Evolutionary conservation across 2,329 filamentous ascomycete genomes (phyloP).

Genomic region (Aspergillus hiratsukae): DNA sequence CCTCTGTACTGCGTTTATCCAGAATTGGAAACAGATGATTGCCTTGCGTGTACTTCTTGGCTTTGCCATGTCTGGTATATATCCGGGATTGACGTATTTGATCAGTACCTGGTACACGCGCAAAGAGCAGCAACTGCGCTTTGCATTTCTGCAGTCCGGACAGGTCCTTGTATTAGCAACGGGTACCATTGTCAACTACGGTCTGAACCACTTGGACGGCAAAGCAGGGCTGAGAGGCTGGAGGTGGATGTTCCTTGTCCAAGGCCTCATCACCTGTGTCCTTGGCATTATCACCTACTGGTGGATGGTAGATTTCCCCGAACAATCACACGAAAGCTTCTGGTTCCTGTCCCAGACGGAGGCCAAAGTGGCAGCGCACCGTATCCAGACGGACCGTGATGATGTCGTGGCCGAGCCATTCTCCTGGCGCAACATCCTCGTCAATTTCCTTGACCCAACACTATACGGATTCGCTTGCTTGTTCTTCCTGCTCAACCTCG

Average conservation of each 20-base stretch:
- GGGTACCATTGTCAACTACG: slow-evolving; percentile 64
- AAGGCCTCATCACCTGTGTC: slow-evolving; percentile 57
- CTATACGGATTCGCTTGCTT: slow-evolving; percentile 61
- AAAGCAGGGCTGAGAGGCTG: slow-evolving; percentile 55
- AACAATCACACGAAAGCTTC: slow-evolving; percentile 54
- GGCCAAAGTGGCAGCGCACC: slow-evolving; percentile 50
- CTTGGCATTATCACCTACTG: slow-evolving; percentile 60
- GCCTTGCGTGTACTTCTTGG: slow-evolving; percentile 62
- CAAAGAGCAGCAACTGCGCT: slow-evolving; percentile 62
- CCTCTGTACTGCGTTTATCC: slow-evolving; percentile 63
- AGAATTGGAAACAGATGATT: slow-evolving; percentile 66
- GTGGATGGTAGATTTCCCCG: slow-evolving; percentile 69
- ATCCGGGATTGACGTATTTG: slow-evolving; percentile 42
- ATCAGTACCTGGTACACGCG: slow-evolving; percentile 59
- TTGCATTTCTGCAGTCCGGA: slow-evolving; percentile 60
- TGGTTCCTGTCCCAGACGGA: slow-evolving; percentile 56
- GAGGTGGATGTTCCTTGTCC: slow-evolving; percentile 67
- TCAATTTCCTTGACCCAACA: slow-evolving; percentile 57
- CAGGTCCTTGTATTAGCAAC: slow-evolving; percentile 63
- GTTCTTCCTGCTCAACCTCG: slow-evolving; percentile 64
- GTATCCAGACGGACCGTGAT: slow-evolving; percentile 58
- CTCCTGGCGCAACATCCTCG: slow-evolving; percentile 50
- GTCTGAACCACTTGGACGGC: slow-evolving; percentile 60
- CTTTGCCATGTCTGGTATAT: slow-evolving; percentile 53
- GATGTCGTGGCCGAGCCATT: slow-evolving; percentile 57